Conservation (phyloP, 2,329 filamentous ascomycete species). For the Plenodomus lindquistii region DNA sequence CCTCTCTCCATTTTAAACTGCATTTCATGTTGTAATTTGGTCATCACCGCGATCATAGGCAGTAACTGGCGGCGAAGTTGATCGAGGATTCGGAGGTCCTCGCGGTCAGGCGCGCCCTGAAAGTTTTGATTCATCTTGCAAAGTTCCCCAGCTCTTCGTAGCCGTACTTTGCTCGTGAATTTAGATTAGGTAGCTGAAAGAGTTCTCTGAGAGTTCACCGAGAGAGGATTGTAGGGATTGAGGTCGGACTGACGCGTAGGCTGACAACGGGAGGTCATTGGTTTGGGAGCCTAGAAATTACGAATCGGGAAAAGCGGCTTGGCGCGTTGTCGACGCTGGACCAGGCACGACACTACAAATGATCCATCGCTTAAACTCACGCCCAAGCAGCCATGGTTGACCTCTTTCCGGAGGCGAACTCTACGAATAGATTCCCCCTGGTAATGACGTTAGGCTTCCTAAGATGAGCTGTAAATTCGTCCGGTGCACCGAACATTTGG, state of each 20-base stretch:
- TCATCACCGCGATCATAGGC: constrained; percentile 30
- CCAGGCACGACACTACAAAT: too few species aligned
- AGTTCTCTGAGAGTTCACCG: background rate
- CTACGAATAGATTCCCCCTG: too few species aligned
- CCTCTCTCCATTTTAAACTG: constrained; percentile 18
- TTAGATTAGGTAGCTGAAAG: background rate
- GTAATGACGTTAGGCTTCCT: too few species aligned
- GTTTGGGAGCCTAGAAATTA: constrained; percentile 2
- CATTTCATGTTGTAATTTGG: constrained; percentile 27
- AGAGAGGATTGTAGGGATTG: too few species aligned
- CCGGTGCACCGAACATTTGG: too few species aligned
- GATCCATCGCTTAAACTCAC: too few species aligned
- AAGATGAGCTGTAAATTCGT: too few species aligned
- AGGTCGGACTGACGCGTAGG: too few species aligned
- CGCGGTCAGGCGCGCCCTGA: constrained; percentile 23
- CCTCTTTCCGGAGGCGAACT: too few species aligned
- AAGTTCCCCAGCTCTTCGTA: constrained; percentile 3
- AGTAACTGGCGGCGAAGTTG: constrained; percentile 27
- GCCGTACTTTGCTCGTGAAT: background rate
- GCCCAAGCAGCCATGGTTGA: too few species aligned
- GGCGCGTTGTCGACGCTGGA: too few species aligned
- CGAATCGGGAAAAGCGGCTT: constrained; percentile 6
- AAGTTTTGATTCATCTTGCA: constrained; percentile 31
- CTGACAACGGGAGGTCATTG: constrained; percentile 7
- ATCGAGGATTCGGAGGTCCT: constrained; percentile 27